These are phyloP conservation scores for Kwoniella europaea DNA, from an alignment of 768 basidiomycete genomes.

Conservation along the genomic window DNA sequence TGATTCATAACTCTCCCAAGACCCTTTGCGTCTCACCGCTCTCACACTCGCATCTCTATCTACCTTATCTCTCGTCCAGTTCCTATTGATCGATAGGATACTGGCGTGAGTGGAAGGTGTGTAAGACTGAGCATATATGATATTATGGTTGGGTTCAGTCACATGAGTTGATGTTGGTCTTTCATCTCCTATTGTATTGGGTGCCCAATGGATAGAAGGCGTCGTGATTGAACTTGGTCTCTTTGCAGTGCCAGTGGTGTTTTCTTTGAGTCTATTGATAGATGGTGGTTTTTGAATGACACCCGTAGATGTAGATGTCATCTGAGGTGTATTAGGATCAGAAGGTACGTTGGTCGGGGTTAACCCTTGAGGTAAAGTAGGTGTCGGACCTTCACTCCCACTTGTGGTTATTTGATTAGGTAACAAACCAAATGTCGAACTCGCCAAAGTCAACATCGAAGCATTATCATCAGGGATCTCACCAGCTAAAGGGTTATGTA, in stretches of 20 bases:
- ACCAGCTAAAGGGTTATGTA: slow-evolving; percentile 92
- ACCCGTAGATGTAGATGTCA: neutral
- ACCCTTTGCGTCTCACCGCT: slow-evolving; percentile 83
- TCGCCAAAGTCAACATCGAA: slow-evolving; percentile 87
- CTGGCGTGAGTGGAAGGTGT: slow-evolving; percentile 15
- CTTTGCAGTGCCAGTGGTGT: neutral
- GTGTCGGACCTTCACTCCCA: neutral
- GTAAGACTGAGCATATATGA: neutral
- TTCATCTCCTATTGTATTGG: neutral
- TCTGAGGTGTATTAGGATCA: neutral
- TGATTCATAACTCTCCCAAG: slow-evolving; percentile 86
- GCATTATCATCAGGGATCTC: slow-evolving; percentile 91
- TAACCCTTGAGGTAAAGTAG: neutral
- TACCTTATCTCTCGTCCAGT: slow-evolving; percentile 20
- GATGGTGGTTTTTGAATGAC: slow-evolving; percentile 8
- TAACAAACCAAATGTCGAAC: slow-evolving; percentile 77
- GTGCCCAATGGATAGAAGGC: slow-evolving; percentile 26
- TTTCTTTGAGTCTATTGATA: slow-evolving; percentile 6
- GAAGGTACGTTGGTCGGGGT: neutral
- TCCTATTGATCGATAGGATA: slow-evolving; percentile 10
- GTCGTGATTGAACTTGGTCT: slow-evolving; percentile 16
- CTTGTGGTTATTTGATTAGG: neutral
- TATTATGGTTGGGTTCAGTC: neutral
- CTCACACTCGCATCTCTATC: slow-evolving; percentile 87
- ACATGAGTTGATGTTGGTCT: slow-evolving; percentile 11